Evolutionary conservation across 257 asterid genomes (phyloP).

Genomic region (Solanum appendiculatum): DNA sequence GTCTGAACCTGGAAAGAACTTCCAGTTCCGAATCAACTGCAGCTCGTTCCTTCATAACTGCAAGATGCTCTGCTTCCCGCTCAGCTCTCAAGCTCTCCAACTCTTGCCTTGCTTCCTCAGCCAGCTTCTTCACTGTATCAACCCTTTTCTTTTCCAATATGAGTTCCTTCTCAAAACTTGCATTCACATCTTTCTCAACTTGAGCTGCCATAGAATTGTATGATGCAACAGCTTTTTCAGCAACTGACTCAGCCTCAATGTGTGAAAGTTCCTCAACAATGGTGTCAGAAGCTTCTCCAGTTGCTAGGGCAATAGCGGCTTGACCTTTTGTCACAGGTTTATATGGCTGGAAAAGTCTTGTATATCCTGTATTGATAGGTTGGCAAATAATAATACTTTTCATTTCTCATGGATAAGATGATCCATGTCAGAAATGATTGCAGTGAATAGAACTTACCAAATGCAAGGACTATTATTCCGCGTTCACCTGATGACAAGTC

Average conservation of each 20-base stretch:
- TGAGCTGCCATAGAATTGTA: conserved; percentile 82
- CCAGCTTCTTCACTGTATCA: neutral
- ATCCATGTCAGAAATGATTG: neutral
- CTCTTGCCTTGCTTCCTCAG: neutral
- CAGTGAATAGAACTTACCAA: conserved; percentile 41
- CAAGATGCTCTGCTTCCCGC: neutral
- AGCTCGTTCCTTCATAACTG: neutral
- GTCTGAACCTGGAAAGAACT: neutral
- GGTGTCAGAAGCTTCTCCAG: conserved; percentile 73
- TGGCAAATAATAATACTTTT: neutral
- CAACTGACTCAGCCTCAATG: conserved; percentile 90
- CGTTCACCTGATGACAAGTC: conserved; percentile 84
- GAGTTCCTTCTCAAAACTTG: conserved; percentile 5
- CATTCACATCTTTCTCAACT: conserved; percentile 81
- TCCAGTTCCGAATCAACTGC: neutral
- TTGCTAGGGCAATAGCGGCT: conserved; percentile 86
- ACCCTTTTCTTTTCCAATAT: neutral
- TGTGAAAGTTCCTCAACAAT: conserved; percentile 87
- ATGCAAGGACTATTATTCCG: conserved; percentile 71
- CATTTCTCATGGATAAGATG: neutral
- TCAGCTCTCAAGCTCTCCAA: neutral
- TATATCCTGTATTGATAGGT: conserved; percentile 48
- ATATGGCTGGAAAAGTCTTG: conserved; percentile 92
- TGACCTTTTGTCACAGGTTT: conserved; percentile 97
- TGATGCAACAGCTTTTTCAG: conserved; percentile 87